Evolutionary conservation across 176 grass and related monocot genomes (phyloP), one percentile per base, ranked within the genome.

Genomic region (Poa annua): DNA sequence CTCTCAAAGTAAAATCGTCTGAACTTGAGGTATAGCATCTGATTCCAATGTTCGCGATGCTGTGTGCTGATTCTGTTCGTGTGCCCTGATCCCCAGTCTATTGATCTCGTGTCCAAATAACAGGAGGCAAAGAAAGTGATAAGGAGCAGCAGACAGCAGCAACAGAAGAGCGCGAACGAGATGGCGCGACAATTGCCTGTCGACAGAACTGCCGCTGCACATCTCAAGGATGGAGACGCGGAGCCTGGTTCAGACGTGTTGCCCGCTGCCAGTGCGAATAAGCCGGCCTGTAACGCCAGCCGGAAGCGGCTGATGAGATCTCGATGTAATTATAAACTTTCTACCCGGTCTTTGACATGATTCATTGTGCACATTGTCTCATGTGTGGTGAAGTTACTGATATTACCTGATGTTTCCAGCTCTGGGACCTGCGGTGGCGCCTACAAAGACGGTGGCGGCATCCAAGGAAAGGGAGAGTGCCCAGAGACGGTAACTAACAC

Each of bases 281-380:
- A 60, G 64, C 36, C 56, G 19, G 49, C 51, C 26, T 34, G 52
- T 45, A 94, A 94, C 51, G 41, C 59, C 61, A 87, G 33, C 42
- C 86, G 87, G 74, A 94, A 91, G 75, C 73, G 89, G 42, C 63
- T 84, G 33, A 62, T 81, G 32, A 82, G 79, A 89, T 75, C 76
- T 72, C 84, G 71, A 80, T 83, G 92, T 94, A 91, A 89, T 61
- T 21, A 11, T 38, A 16, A 49, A 21, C n/a, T 22, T 21, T 7
- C 25, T 74, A 25, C 15, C 39, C 35, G 19, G 48, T 68, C 11
- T 77, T 63, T 41, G 20, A 1, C 47, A 16, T 20, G 20, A 75
- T 63, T 12, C 20, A 8, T 21, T n/a, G 12, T 49, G 22, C 70
- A 19, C 47, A 26, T 29, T 29, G 29, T 29, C 29, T 29, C 29